Base-by-base conservation (phyloP, 768 basidiomycete genomes). In the Scleroderma bovista region DNA sequence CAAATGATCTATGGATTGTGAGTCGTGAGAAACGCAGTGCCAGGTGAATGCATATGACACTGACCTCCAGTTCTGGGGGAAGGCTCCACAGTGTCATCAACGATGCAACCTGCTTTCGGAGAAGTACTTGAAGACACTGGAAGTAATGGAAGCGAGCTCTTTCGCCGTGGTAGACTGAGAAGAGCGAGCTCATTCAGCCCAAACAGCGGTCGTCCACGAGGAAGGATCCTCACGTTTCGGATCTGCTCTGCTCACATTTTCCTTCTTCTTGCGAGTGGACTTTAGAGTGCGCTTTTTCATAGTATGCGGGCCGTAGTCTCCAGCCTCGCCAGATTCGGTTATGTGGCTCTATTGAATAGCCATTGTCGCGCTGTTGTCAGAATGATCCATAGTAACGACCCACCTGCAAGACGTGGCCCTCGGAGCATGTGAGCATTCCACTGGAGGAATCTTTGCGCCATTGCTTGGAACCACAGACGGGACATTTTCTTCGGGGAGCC, bases 361-460 rank as follows among this genome's bases (percentile, higher is more conserved):
- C 31, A 9, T 36, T 23, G 29, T 26, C 22, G 48, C 6, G 26
- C n/a, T 13, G 39, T 13, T 19, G 13, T 19, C 29, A 10, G n/a
- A 34, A 23, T 13, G 32, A 51, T 17, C 31, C 51, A 7, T 47
- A 46, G 36, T 24, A 50, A 7, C 43, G 20, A 58, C 69, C 56
- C 63, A 91, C 92, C 77, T 91, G 88, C 26, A 93, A 77, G 52
- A 95, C 79, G 65, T 96, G 93, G 10, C 93, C 93, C 61, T 96
- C 93, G 56, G 83, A 87, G 66, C 93, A 96, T 2, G 85, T 83
- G 38, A 93, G 78, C 38, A 86, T 73, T 1, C 93, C 93, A 32
- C 83, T 86, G 1, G 83, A 77, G 11, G 82, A 80, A 51, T 92
- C 89, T 61, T 90, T 93, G 59, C 88, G 82, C 92, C 92, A 96